Evolutionary conservation across 2,329 filamentous ascomycete genomes (phyloP).

Genomic region (Paraphaeosphaeria sporulosa): DNA sequence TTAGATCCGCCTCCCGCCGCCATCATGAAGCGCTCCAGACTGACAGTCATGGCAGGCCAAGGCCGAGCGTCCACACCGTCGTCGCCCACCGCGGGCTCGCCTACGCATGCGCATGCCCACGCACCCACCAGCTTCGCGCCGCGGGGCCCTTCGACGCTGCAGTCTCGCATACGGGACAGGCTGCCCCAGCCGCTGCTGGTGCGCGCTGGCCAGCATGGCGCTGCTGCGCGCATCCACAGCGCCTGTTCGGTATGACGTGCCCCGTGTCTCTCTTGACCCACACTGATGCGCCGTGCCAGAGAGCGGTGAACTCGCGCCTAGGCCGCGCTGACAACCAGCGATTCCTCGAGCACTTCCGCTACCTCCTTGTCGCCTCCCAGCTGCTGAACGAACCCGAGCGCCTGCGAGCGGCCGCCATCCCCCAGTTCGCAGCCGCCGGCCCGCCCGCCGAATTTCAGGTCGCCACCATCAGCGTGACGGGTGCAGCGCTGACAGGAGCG

Average conservation of each 20-base stretch:
- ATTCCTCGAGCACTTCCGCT: conserved; percentile 92
- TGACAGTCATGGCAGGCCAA: conserved; percentile 42
- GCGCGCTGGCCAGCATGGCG: conserved; percentile 43
- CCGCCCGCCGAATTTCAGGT: conserved; percentile 45
- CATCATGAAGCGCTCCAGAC: conserved; percentile 20
- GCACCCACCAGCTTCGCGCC: conserved; percentile 56
- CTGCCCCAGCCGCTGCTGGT: conserved; percentile 58
- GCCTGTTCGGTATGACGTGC: conserved; percentile 46
- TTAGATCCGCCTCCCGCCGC: conserved; percentile 46
- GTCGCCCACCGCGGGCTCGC: conserved; percentile 30
- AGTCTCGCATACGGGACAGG: conserved; percentile 57
- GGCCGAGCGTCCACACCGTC: conserved; percentile 40
- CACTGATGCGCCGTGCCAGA: conserved; percentile 55
- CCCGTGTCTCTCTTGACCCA: background rate
- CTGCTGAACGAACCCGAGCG: conserved; percentile 71
- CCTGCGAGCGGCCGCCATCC: conserved; percentile 42
- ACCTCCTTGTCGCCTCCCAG: conserved; percentile 91
- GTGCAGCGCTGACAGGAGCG: conserved; percentile 70
- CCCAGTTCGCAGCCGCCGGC: conserved; percentile 34
- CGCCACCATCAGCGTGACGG: conserved; percentile 65
- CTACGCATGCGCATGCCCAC: conserved; percentile 17
- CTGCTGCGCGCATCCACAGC: conserved; percentile 47
- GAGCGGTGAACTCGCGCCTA: conserved; percentile 74
- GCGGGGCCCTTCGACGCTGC: conserved; percentile 57
- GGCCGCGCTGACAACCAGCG: conserved; percentile 80